Evolutionary conservation across 2,329 filamentous ascomycete species (phyloP).

Genomic region (Ilyonectria mors-panacis): DNA sequence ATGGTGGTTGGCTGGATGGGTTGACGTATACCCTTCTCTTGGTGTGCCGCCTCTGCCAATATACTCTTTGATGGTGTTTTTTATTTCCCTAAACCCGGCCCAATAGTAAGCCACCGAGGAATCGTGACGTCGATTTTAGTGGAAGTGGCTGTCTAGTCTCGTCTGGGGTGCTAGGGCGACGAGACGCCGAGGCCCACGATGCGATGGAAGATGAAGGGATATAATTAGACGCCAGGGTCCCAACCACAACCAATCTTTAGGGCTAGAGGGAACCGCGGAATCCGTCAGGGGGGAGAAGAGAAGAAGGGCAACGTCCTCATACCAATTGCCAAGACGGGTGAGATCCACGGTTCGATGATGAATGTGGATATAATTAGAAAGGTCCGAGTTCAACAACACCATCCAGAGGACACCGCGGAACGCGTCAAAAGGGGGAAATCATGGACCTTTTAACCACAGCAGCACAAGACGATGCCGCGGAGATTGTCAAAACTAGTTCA

Average conservation of each 20-base stretch:
- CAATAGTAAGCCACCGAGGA: background rate
- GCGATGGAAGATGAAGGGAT: background rate
- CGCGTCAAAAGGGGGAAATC: background rate
- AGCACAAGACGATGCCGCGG: conserved; percentile 24
- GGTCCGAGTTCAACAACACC: no score
- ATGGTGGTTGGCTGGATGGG: background rate
- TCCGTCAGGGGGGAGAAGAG: background rate
- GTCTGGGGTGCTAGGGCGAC: conserved; percentile 16
- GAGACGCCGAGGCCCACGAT: background rate
- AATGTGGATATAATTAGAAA: no score
- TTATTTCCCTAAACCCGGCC: background rate
- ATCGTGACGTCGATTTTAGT: conserved; percentile 14
- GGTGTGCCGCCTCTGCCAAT: background rate
- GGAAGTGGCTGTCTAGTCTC: conserved; percentile 23
- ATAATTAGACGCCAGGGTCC: background rate
- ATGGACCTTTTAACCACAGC: conserved; percentile 1
- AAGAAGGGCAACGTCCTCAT: background rate
- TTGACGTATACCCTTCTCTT: background rate
- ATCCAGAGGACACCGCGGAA: background rate
- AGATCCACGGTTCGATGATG: no score
- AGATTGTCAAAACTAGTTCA: conserved; percentile 12
- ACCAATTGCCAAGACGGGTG: background rate
- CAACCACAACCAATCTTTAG: background rate
- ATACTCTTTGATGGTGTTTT: background rate
- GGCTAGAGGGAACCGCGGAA: background rate